phyloP scores from a whole-genome alignment of 768 basidiomycete genomes.

The Boletus tomentosulus region DNA sequence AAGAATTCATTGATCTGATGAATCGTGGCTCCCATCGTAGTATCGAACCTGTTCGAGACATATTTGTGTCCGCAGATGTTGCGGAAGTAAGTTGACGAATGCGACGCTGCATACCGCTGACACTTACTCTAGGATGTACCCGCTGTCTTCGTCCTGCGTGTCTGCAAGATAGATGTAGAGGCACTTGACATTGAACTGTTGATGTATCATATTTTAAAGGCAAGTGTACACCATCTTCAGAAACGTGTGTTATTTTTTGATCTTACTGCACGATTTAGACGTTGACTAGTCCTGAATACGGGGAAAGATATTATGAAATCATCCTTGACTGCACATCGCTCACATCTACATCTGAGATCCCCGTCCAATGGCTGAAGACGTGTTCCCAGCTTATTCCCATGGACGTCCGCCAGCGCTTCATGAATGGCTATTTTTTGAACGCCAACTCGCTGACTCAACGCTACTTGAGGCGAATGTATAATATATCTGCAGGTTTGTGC shows the following conservation, averaged over 20 bases:
- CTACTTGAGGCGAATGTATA: constrained; percentile 74
- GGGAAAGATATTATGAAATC: constrained; percentile 56
- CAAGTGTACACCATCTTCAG: constrained; percentile 19
- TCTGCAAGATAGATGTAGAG: constrained; percentile 74
- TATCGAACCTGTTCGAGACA: constrained; percentile 56
- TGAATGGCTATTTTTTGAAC: constrained; percentile 63
- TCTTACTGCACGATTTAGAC: constrained; percentile 39
- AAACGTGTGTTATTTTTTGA: background rate
- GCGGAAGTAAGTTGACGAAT: constrained; percentile 36
- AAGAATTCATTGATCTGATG: constrained; percentile 67
- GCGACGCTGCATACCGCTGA: background rate
- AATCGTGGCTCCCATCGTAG: constrained; percentile 55
- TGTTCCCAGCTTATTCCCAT: constrained; percentile 69
- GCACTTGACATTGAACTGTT: constrained; percentile 74
- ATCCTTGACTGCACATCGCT: constrained; percentile 83
- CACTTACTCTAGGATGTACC: constrained; percentile 32
- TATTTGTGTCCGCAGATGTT: constrained; percentile 58
- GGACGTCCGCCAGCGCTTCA: constrained; percentile 63
- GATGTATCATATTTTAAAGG: constrained; percentile 77
- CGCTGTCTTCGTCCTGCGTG: constrained; percentile 57
- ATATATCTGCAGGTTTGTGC: constrained; percentile 51
- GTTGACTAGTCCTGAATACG: constrained; percentile 45
- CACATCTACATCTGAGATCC: constrained; percentile 69
- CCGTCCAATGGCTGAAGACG: constrained; percentile 76
- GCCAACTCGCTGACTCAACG: constrained; percentile 67